Percentiles rank a stretch among this genome's conserved stretches.
These are phyloP conservation scores for Calycina herbarum DNA, from an alignment of 2,329 filamentous ascomycete genomes.

Conservation along the genomic window DNA sequence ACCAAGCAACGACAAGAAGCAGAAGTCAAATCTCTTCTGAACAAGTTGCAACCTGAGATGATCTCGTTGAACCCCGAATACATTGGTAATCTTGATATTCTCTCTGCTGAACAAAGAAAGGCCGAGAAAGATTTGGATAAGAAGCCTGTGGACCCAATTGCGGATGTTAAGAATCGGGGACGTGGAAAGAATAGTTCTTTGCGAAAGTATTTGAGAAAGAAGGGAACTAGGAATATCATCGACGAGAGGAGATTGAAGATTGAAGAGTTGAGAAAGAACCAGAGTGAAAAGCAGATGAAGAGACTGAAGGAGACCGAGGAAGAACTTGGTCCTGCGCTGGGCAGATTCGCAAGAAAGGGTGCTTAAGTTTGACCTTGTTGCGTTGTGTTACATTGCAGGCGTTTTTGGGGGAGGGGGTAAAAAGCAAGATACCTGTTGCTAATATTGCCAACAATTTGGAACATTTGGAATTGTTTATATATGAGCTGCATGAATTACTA, in stretches of 20 bases:
- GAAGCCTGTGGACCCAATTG: constrained; percentile 56
- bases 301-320: constrained; percentile 66
- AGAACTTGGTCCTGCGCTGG: constrained; percentile 82
- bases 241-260: constrained; percentile 90
- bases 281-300: constrained; percentile 67
- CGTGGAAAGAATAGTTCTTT: constrained; percentile 88
- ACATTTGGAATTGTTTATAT: background rate
- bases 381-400: background rate
- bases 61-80: constrained; percentile 92
- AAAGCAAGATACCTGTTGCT: constrained; percentile 14
- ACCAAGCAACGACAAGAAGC: constrained; percentile 87
- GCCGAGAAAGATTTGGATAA: constrained; percentile 79
- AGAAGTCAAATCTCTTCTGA: constrained; percentile 86
- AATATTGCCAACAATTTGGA: background rate
- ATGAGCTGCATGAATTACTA: background rate
- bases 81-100: constrained; percentile 82
- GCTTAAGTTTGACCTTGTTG: constrained; percentile 17
- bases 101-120: constrained; percentile 73
- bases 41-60: constrained; percentile 96
- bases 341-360: constrained; percentile 76
- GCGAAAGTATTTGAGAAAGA: constrained; percentile 87
- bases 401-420: constrained; percentile 2
- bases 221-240: constrained; percentile 88
- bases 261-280: constrained; percentile 74
- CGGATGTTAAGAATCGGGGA: constrained; percentile 72